Conservation (phyloP, 176 grass and related monocot genomes). For the Leersia perrieri region DNA sequence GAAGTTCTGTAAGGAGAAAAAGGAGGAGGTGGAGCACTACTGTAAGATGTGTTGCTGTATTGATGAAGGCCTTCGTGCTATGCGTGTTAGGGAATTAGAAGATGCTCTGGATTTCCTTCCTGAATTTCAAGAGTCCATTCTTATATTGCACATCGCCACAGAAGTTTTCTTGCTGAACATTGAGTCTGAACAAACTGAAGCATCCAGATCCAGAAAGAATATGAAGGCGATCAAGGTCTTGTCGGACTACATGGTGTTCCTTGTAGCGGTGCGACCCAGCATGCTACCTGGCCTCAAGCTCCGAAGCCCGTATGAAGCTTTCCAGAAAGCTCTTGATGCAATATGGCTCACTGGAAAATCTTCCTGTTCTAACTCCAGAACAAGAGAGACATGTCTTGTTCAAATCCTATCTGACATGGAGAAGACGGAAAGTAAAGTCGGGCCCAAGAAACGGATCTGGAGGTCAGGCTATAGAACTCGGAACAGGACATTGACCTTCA, state of each 20-base stretch:
- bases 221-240: neutral
- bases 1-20: too few relatives aligned
- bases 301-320: neutral
- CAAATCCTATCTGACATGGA: neutral
- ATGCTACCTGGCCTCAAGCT: neutral
- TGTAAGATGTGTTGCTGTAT: too few relatives aligned
- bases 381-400: neutral
- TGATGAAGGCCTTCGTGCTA: too few relatives aligned
- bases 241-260: slow-evolving; percentile 5
- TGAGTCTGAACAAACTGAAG: neutral
- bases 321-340: neutral
- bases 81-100: neutral
- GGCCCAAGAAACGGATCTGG: too few relatives aligned
- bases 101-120: too few relatives aligned
- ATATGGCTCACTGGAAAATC: neutral
- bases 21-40: too few relatives aligned
- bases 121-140: neutral
- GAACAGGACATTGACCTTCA: too few relatives aligned
- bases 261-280: neutral
- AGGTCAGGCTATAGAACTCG: too few relatives aligned
- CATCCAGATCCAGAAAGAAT: neutral
- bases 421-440: too few relatives aligned
- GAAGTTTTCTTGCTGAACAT: neutral
- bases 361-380: accelerated
- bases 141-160: slow-evolving; percentile 1